Conservation (phyloP, 768 basidiomycete genomes). For the Butyriboletus loyo region DNA sequence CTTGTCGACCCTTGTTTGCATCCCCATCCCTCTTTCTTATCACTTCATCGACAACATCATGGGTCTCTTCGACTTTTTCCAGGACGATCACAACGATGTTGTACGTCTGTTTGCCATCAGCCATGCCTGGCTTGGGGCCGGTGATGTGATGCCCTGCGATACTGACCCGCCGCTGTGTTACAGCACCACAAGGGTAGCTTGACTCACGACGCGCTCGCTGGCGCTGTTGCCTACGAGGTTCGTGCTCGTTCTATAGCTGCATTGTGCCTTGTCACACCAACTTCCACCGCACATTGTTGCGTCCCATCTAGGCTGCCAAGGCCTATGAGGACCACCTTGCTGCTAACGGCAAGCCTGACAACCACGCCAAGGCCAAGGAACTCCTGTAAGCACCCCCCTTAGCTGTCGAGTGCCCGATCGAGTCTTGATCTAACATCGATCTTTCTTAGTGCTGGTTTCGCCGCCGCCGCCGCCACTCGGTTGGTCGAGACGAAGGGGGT, state of each 20-base stretch:
- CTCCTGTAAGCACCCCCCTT: conserved; percentile 10
- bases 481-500: conserved; percentile 22
- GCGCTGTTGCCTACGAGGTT: conserved; percentile 19
- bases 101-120: conserved; percentile 1
- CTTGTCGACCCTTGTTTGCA: neutral
- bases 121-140: neutral
- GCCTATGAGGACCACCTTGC: conserved; percentile 16
- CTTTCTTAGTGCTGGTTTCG: conserved; percentile 10
- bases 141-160: neutral
- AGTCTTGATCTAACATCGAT: neutral
- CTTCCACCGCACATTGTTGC: neutral
- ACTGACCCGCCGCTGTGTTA: neutral
- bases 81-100: neutral
- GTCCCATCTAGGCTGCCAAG: conserved; percentile 12
- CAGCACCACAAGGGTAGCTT: conserved; percentile 13
- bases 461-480: conserved; percentile 1
- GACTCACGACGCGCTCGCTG: conserved; percentile 21
- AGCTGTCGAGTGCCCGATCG: neutral
- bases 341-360: conserved; percentile 15
- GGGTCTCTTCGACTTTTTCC: conserved; percentile 4
- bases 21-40: neutral
- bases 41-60: conserved; percentile 7
- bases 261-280: neutral
- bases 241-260: neutral
- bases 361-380: conserved; percentile 23